Conservation (phyloP, 345 rosid species). For the Populus simonii region DNA sequence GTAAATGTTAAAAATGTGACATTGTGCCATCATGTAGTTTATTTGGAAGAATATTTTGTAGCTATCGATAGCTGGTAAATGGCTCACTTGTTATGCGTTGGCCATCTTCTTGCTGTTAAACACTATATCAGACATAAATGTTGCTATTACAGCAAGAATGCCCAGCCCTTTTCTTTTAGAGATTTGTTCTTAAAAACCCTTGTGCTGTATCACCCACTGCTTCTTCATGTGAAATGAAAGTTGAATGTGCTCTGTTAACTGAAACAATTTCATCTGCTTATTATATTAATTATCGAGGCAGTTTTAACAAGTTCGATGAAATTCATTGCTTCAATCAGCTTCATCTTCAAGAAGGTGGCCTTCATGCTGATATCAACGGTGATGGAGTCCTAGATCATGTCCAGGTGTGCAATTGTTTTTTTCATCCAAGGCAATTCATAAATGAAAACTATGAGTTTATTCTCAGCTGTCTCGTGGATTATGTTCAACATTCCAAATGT, state of each 20-base stretch:
- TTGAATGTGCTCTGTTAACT: not conserved
- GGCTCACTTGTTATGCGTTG: not conserved
- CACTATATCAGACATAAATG: not conserved
- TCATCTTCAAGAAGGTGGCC: slow-evolving; percentile 97
- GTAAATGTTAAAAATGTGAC: slow-evolving; percentile 34
- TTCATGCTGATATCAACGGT: slow-evolving; percentile 98
- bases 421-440: not conserved
- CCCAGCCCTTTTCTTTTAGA: not conserved
- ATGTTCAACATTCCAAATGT: not conserved
- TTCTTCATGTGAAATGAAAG: not conserved
- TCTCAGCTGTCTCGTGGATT: not conserved
- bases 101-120: not conserved
- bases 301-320: slow-evolving; percentile 9
- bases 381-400: slow-evolving; percentile 99
- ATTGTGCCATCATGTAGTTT: not conserved
- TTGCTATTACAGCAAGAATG: not conserved
- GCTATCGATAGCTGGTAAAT: not conserved
- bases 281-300: not conserved
- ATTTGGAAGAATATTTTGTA: not conserved
- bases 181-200: not conserved
- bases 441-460: not conserved
- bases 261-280: not conserved
- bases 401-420: slow-evolving; percentile 49
- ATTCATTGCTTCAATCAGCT: slow-evolving; percentile 50
- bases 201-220: not conserved